A percentile compares a stretch with the other conserved stretches of the same genome.
Conservation (phyloP, 257 asterid species). For the Ophiorrhiza pumila region DNA sequence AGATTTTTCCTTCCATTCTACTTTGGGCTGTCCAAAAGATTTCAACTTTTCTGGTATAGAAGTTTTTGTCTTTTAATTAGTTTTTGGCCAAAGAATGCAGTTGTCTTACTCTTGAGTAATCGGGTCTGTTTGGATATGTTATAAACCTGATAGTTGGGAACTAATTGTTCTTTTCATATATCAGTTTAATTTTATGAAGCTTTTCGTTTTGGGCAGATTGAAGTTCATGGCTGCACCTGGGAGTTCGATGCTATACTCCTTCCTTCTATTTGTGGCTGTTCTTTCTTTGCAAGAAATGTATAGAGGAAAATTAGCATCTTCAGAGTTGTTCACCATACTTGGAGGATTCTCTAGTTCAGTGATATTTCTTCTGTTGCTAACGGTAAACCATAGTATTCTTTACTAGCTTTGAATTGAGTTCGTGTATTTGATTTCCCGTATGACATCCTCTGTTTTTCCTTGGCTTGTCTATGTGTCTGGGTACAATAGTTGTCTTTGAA, state of each 20-base stretch:
- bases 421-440: not conserved
- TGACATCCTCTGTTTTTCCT: not conserved
- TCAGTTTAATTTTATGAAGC: not conserved
- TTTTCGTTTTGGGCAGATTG: slow-evolving; percentile 10
- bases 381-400: slow-evolving; percentile 41
- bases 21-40: not conserved
- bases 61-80: not conserved
- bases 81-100: not conserved
- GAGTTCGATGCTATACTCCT: slow-evolving; percentile 83
- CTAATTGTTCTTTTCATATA: not conserved
- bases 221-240: slow-evolving; percentile 74
- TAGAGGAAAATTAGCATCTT: slow-evolving; percentile 74
- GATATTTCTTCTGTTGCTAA: slow-evolving; percentile 62
- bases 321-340: slow-evolving; percentile 84
- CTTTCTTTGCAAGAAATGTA: slow-evolving; percentile 85
- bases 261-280: slow-evolving; percentile 61
- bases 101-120: not conserved
- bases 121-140: not conserved
- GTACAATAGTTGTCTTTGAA: not conserved
- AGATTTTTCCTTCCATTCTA: not conserved
- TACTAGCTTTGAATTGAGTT: not conserved
- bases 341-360: slow-evolving; percentile 93
- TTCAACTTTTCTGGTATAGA: not conserved
- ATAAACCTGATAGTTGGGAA: not conserved
- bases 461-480: not conserved